Percentiles rank a stretch among this genome's conserved stretches.
phyloP scores from a whole-genome alignment of 2,329 filamentous ascomycete species.

The Zymoseptoria pseudotritici region DNA sequence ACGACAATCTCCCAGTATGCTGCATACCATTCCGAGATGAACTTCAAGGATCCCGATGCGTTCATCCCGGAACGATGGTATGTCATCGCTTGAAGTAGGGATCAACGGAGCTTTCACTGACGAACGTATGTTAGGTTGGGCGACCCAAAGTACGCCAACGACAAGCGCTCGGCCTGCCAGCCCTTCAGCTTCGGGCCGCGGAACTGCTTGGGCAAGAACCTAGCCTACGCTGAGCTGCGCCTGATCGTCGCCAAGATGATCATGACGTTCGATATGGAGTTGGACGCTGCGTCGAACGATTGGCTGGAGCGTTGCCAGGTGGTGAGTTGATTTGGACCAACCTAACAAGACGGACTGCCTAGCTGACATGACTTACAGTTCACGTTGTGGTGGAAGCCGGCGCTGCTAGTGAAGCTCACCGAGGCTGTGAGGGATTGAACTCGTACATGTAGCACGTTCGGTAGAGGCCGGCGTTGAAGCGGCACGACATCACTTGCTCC shows the following conservation, averaged over 20 bases:
- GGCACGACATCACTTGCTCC: background rate
- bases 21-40: slow-evolving; percentile 16
- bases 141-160: slow-evolving; percentile 18
- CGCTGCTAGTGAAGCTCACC: slow-evolving; percentile 8
- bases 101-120: background rate
- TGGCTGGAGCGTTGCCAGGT: slow-evolving; percentile 18
- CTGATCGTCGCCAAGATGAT: slow-evolving; percentile 35
- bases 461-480: background rate
- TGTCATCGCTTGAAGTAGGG: background rate
- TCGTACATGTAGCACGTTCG: background rate
- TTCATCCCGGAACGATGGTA: slow-evolving; percentile 28
- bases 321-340: background rate
- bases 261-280: slow-evolving; percentile 34
- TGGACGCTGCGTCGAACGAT: slow-evolving; percentile 17
- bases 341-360: background rate
- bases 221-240: slow-evolving; percentile 33
- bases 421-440: slow-evolving; percentile 1
- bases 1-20: slow-evolving; percentile 21
- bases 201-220: slow-evolving; percentile 23
- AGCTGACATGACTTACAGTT: background rate
- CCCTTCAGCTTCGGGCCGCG: slow-evolving; percentile 28
- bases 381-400: slow-evolving; percentile 14
- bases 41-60: slow-evolving; percentile 20
- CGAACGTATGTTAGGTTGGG: slow-evolving; percentile 9
- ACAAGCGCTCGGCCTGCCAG: slow-evolving; percentile 23